phyloP scores from a whole-genome alignment of 768 basidiomycete genomes.

The Suillus decipiens region DNA sequence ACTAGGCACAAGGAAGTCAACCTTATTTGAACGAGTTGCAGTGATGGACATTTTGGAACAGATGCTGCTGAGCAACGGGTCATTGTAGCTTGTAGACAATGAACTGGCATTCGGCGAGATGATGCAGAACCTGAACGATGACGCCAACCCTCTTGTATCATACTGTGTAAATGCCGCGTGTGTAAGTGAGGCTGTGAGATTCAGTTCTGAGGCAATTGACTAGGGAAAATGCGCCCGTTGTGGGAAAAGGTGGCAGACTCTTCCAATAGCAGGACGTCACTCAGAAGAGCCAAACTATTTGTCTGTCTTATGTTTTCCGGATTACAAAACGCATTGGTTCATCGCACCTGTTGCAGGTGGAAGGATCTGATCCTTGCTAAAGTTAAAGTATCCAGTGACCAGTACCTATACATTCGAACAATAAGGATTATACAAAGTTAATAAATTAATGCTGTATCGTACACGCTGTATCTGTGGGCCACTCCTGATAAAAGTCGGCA shows the following conservation, averaged over 20 bases:
- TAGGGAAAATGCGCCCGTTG: constrained; percentile 31
- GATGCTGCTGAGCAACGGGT: neutral
- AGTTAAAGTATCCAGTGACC: too few relatives aligned
- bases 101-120: constrained; percentile 18
- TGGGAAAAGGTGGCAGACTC: constrained; percentile 28
- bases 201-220: constrained; percentile 33
- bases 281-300: neutral
- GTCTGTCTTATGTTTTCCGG: neutral
- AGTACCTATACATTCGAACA: neutral
- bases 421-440: neutral
- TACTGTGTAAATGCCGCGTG: constrained; percentile 33
- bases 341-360: neutral
- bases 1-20: neutral
- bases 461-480: neutral
- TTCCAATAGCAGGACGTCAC: neutral
- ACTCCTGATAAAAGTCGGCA: neutral
- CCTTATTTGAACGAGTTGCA: neutral
- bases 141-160: constrained; percentile 34
- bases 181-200: constrained; percentile 22
- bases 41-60: constrained; percentile 1
- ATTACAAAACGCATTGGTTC: neutral
- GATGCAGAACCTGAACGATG: constrained; percentile 33
- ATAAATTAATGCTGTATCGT: neutral
- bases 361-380: neutral
- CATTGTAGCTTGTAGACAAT: neutral